Percentiles rank a stretch among this genome's conserved stretches.
These are phyloP conservation scores for Trichoderma cornu-damae DNA, from an alignment of 2,329 filamentous ascomycete species.

Conservation along the genomic window DNA sequence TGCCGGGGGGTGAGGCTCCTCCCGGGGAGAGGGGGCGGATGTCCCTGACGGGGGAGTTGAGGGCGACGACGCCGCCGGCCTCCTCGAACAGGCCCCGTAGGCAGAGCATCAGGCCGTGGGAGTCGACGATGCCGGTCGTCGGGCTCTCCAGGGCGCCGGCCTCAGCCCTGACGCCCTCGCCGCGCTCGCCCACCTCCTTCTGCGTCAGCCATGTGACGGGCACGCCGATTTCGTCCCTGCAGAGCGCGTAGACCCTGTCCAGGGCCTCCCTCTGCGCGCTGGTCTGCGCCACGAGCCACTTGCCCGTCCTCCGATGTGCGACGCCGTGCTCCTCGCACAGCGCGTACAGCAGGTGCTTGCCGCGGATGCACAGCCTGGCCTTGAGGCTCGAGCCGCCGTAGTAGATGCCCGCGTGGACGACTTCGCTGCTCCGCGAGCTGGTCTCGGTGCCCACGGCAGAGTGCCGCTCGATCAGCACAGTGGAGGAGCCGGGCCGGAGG, in stretches of 20 bases:
- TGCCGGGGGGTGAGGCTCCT: slow-evolving; percentile 39
- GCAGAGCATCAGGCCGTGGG: slow-evolving; percentile 75
- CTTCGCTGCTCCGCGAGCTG: slow-evolving; percentile 86
- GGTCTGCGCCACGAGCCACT: slow-evolving; percentile 93
- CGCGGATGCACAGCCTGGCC: slow-evolving; percentile 73
- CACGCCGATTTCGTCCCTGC: slow-evolving; percentile 43
- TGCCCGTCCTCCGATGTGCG: slow-evolving; percentile 69
- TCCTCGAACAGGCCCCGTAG: slow-evolving; percentile 74
- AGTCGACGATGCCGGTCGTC: slow-evolving; percentile 86
- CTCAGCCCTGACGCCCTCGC: slow-evolving; percentile 70
- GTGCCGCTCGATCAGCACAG: slow-evolving; percentile 78
- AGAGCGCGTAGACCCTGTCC: slow-evolving; percentile 46
- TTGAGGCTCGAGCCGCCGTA: slow-evolving; percentile 75
- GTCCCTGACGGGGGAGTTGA: slow-evolving; percentile 59
- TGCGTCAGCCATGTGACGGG: slow-evolving; percentile 65
- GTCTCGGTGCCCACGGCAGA: slow-evolving; percentile 74
- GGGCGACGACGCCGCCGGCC: slow-evolving; percentile 66
- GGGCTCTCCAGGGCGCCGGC: slow-evolving; percentile 76
- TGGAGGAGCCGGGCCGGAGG: slow-evolving; percentile 55
- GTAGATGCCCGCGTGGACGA: slow-evolving; percentile 94
- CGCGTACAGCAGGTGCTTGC: slow-evolving; percentile 70
- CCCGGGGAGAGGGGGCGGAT: slow-evolving; percentile 45
- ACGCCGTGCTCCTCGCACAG: slow-evolving; percentile 66
- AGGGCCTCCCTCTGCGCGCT: slow-evolving; percentile 61
- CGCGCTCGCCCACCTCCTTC: slow-evolving; percentile 57